Base-by-base conservation (phyloP, 2,329 filamentous ascomycete species). In the Didymella arachidicola region DNA sequence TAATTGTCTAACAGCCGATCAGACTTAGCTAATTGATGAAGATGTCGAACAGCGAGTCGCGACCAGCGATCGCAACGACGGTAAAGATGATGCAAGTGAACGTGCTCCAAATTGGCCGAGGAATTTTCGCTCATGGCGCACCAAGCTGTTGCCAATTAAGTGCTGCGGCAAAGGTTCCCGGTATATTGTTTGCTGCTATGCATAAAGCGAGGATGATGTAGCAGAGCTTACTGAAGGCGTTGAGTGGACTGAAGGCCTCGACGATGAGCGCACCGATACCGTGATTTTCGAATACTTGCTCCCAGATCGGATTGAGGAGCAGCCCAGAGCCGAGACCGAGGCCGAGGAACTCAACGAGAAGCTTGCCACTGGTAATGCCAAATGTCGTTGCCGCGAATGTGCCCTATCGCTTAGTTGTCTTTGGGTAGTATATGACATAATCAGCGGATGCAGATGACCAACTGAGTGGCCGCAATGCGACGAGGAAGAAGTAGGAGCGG, bases 211-310 rank as follows among this genome's bases (percentile, higher is more conserved):
- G 81, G 45, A 90, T 79, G 47, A 89, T 82, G 42, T 89, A 77
- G 73, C 89, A 91, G 80, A 92, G 90, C 67, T 89, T 83, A 61
- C 89, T 89, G 70, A 92, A 92, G 30, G 79, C 80, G 42, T 88
- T 87, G 0, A 90, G 79, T 7, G 82, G 82, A 10, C 75, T 75
- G 66, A 84, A 88, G 1, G 82, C 85, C 61, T 83, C 84, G 0
- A 88, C 84, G 2, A 89, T 83, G 1, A 90, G 79, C 2, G 86
- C 86, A 5, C 87, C 87, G 18, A 66, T 58, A 44, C 85, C 82
- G 4, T 85, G 86, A 25, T 78, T 73, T 22, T 79, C 73, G 69
- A 86, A 87, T 0, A 87, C 86, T 2, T 77, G 71, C 12, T 78
- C 73, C 81, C 87, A 90, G n/a, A 75, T 74, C 0, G 80, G 66